Percentiles rank a stretch among this genome's conserved stretches.
phyloP scores from a whole-genome alignment of 2,329 filamentous ascomycete genomes.

The Fusarium brachygibbosum region DNA sequence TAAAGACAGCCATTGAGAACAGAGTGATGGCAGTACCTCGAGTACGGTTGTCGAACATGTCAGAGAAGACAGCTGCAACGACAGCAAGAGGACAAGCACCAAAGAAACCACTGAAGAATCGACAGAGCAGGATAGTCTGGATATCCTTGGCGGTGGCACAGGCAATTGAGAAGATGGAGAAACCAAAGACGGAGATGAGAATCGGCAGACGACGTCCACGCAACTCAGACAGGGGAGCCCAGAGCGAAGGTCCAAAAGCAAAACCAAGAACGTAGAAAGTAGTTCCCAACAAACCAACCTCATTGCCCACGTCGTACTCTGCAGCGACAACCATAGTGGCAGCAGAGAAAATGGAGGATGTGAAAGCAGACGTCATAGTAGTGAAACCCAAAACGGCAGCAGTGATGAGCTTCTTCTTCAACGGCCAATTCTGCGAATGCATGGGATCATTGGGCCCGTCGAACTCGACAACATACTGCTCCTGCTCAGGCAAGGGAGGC shows the following conservation, averaged over 20 bases:
- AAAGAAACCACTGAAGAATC: constrained; percentile 81
- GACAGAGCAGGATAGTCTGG: constrained; percentile 76
- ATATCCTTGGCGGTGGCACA: constrained; percentile 76
- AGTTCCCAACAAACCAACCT: constrained; percentile 75
- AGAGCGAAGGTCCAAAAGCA: constrained; percentile 78
- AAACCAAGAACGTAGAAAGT: constrained; percentile 80
- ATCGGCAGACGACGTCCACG: constrained; percentile 75
- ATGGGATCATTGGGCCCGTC: constrained; percentile 85
- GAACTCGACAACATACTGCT: constrained; percentile 88
- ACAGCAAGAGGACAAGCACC: constrained; percentile 77
- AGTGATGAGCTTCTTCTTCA: constrained; percentile 80
- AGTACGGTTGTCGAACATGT: constrained; percentile 76
- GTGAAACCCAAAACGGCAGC: constrained; percentile 79
- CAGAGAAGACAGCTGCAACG: constrained; percentile 78
- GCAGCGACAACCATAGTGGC: constrained; percentile 69
- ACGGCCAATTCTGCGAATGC: constrained; percentile 89
- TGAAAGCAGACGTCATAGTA: constrained; percentile 78
- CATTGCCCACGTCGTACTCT: constrained; percentile 71
- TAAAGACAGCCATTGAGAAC: constrained; percentile 68
- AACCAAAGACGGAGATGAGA: constrained; percentile 74
- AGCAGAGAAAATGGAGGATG: constrained; percentile 80
- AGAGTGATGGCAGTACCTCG: constrained; percentile 64
- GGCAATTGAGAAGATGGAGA: constrained; percentile 76
- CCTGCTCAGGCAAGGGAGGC: constrained; percentile 75
- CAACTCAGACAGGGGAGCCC: constrained; percentile 80